Base-by-base conservation (phyloP, 169 alveolate genomes). In the Amoebophrya sp. region DNA sequence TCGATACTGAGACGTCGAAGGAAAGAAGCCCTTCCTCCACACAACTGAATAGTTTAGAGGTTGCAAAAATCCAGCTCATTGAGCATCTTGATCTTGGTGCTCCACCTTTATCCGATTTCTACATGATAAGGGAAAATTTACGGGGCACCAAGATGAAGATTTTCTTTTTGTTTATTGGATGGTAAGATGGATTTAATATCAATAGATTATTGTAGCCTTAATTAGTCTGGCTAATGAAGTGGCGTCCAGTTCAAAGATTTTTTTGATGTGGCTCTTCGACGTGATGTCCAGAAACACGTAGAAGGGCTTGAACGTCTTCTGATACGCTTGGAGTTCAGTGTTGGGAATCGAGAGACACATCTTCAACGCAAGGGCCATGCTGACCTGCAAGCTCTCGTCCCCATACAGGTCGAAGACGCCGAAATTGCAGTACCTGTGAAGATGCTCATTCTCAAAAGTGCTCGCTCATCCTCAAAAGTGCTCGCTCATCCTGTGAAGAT, bases 331-430 rank as follows among this genome's bases (percentile, higher is more conserved):
- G 78, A 94, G 78, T 38, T 94, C 95, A 26, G 76, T 94, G 34
- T 90, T 90, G n/a, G 99, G 98, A 39, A 97, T 96, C 18, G 96
- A 96, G 91, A 97, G 94, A 91, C 98, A 96, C 96, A 97, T 95
- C 93, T 95, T 93, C 93, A 97, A 95, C 23, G 98, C 97, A 54
- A 97, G 96, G 55, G 94, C 93, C 34, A 97, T 95, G 24, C 97
- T 96, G 90, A 96, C 95, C 91, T 96, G 96, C 92, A 97, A 94
- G 83, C 97, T 94, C 76, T 95, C 96, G 94, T 97, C 99, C 40
- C 97, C 97, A 93, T 97, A 97, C 33, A 97, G 94, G 93, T 97
- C 98, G 53, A 97, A 97, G 33, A 97, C 97, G 0, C 98, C 99
- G 93, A 97, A 97, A 93, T 96, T 96, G 77, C 96, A 96, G 91